Evolutionary conservation across 1,284 basidiomycete genomes (phyloP), one percentile per base, ranked within the genome.

Genomic region (Vanrija humicola): DNA sequence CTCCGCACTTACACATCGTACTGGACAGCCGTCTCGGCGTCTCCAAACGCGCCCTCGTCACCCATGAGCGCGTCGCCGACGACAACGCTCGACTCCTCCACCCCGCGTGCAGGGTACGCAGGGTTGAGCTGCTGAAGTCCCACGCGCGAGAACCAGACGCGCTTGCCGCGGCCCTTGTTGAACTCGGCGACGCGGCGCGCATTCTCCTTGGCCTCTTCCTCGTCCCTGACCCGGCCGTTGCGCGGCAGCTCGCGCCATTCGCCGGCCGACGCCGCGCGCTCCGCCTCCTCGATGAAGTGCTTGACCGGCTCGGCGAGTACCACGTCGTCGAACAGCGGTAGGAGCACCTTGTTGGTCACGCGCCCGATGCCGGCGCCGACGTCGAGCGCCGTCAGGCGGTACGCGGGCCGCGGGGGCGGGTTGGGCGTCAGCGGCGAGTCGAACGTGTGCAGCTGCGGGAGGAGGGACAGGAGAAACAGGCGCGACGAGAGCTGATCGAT

Each of bases 321-420:
- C 42, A 96, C 88, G 66, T 91, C 87, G 29, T 86, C 82, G 58
- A 92, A 82, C 48, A 96, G 84, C 64, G 87, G 87, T 6, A 96
- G 82, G 10, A 97, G 83, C 12, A 91, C 88, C 59, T 88, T 85
- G 5, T 83, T 80, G 0, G 91, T 94, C 29, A 95, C 91, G 51
- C 94, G 85, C 8, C 94, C 93, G 48, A 97, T 87, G 3, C 93
- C 93, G 16, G 91, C 75, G 23, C 81, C 93, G 50, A 93, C 89
- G 66, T 97, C 94, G 15, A 97, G 81, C 0, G 88, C 90, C 38
- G 89, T 83, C 38, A 79, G 82, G 49, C 87, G 77, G 53, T 73
- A 70, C 28, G 67, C 48, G 39, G 74, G 60, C 66, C 55, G 55
- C 9, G 62, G 46, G 1, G 62, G 50, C 21, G 58, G 44, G 42